Conservation (phyloP, 768 basidiomycete genomes). For the Lentinula guzmanii region DNA sequence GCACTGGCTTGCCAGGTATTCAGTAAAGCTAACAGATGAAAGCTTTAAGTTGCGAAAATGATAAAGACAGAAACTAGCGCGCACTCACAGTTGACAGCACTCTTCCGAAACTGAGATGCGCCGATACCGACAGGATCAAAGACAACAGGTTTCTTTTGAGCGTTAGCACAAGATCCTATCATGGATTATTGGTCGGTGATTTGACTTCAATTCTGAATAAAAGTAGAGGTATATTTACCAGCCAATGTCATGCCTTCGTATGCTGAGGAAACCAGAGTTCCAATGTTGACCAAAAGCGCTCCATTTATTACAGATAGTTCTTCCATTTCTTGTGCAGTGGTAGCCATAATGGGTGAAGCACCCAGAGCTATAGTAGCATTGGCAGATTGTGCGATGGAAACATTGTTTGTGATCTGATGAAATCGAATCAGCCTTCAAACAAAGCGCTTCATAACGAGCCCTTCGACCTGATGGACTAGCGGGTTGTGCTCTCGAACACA, state of each 20-base stretch:
- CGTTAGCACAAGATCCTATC: constrained; percentile 53
- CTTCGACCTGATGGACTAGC: constrained; percentile 70
- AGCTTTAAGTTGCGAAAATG: constrained; percentile 3
- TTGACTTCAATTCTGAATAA: not conserved
- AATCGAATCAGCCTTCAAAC: not conserved
- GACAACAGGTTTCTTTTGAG: constrained; percentile 65
- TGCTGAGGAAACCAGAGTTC: constrained; percentile 56
- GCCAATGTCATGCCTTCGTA: constrained; percentile 72
- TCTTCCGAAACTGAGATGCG: constrained; percentile 67
- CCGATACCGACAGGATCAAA: constrained; percentile 94
- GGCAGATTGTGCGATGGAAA: constrained; percentile 85
- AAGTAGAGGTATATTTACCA: constrained; percentile 28
- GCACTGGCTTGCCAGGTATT: constrained; percentile 70
- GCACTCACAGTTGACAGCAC: constrained; percentile 48
- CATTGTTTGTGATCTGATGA: constrained; percentile 83
- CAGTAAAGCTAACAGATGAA: constrained; percentile 49
- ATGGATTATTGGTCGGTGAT: not conserved
- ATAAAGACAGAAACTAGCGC: not conserved
- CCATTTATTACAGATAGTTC: constrained; percentile 64
- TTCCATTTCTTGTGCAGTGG: constrained; percentile 74
- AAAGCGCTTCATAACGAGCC: too few relatives aligned
- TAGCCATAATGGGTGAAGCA: constrained; percentile 90
- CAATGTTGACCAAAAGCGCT: constrained; percentile 81
- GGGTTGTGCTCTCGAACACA: constrained; percentile 51
- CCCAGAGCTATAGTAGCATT: constrained; percentile 86